Conservation (phyloP, 306 rosid species). For the Macrotyloma uniflorum region DNA sequence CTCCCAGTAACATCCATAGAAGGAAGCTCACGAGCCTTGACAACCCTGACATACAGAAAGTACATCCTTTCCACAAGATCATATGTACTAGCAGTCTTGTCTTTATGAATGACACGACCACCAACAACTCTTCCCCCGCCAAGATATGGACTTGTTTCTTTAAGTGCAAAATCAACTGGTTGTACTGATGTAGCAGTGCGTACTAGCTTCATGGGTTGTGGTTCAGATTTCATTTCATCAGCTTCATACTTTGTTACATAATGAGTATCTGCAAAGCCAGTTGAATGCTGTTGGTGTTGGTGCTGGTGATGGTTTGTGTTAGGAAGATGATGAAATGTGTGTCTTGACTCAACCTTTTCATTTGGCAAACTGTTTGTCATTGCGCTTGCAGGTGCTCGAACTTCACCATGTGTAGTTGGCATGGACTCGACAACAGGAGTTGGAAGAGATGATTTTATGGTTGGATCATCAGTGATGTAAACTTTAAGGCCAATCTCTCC, state of each 20-base stretch:
- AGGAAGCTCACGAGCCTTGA: constrained; percentile 87
- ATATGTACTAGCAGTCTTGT: constrained; percentile 80
- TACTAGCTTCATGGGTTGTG: constrained; percentile 59
- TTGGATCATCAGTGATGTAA: constrained; percentile 60
- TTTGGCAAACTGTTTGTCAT: constrained; percentile 27
- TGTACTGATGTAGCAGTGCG: constrained; percentile 63
- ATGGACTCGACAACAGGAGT: constrained; percentile 47
- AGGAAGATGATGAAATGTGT: constrained; percentile 75
- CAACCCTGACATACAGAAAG: constrained; percentile 83
- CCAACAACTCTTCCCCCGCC: constrained; percentile 94
- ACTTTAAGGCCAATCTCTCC: constrained; percentile 85
- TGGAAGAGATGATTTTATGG: constrained; percentile 63
- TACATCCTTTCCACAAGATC: constrained; percentile 94
- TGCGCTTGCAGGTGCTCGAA: constrained; percentile 29
- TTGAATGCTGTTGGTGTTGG: constrained; percentile 47
- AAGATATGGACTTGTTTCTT: constrained; percentile 91
- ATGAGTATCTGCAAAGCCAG: constrained; percentile 48
- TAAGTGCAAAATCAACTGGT: constrained; percentile 78
- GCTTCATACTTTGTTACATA: constrained; percentile 57
- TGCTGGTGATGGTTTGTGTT: constrained; percentile 46
- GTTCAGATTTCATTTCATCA: constrained; percentile 62
- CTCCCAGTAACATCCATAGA: constrained; percentile 85
- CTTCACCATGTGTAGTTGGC: constrained; percentile 35
- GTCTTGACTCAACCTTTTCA: constrained; percentile 52
- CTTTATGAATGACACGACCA: constrained; percentile 69